Conservation (phyloP, 2,329 filamentous ascomycete genomes). For the Fusarium zealandicum region DNA sequence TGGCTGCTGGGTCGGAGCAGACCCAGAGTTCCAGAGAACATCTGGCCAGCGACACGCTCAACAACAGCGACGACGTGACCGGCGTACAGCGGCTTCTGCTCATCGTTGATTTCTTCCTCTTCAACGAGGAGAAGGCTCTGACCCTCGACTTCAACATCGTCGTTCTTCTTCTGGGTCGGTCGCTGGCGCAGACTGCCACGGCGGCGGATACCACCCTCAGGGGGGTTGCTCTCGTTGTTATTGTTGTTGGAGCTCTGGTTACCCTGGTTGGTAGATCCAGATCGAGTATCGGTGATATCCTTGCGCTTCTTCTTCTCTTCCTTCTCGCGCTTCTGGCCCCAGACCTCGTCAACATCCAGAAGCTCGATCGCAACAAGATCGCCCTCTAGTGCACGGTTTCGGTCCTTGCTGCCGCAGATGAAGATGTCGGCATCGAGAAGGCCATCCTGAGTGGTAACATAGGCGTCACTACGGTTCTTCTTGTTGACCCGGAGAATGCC, state of each 20-base stretch:
- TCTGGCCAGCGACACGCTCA: slow-evolving; percentile 95
- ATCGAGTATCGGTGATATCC: slow-evolving; percentile 92
- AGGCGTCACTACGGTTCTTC: slow-evolving; percentile 98
- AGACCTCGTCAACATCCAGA: slow-evolving; percentile 97
- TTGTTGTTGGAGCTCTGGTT: slow-evolving; percentile 67
- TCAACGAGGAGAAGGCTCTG: slow-evolving; percentile 96
- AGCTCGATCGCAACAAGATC: slow-evolving; percentile 96
- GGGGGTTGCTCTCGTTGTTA: slow-evolving; percentile 65
- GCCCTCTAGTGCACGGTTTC: slow-evolving; percentile 94
- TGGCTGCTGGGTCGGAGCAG: slow-evolving; percentile 95
- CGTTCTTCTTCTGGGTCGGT: slow-evolving; percentile 99
- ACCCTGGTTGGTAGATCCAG: slow-evolving; percentile 76
- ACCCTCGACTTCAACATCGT: slow-evolving; percentile 97
- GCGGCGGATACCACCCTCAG: slow-evolving; percentile 86
- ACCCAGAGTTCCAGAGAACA: slow-evolving; percentile 97
- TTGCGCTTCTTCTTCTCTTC: slow-evolving; percentile 99
- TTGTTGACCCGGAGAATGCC: slow-evolving; percentile 98
- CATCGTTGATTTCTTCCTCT: slow-evolving; percentile 98
- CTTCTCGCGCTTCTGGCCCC: slow-evolving; percentile 98
- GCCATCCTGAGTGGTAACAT: slow-evolving; percentile 90
- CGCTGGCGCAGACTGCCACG: slow-evolving; percentile 95
- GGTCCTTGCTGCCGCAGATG: slow-evolving; percentile 98
- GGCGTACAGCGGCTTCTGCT: slow-evolving; percentile 96
- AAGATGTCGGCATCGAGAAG: slow-evolving; percentile 96
- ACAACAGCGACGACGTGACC: slow-evolving; percentile 97